Evolutionary conservation across 2,329 filamentous ascomycete species (phyloP).

Genomic region (Acarospora socialis): DNA sequence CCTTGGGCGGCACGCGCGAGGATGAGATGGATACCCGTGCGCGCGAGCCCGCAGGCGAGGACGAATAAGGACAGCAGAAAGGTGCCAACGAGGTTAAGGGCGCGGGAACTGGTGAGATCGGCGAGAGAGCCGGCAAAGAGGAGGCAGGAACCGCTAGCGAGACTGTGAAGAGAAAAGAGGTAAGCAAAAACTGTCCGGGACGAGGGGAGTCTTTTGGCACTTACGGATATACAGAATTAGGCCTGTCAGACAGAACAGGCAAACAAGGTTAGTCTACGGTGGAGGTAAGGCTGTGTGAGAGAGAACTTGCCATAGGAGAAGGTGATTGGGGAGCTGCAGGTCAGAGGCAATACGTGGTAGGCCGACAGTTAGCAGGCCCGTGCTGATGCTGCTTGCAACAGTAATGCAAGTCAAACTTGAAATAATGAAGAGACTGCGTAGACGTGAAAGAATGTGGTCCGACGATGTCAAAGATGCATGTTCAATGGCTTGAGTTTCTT

Average conservation of each 20-base stretch:
- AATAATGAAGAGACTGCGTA: slow-evolving; percentile 3
- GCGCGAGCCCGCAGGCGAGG: slow-evolving; percentile 26
- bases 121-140: slow-evolving; percentile 6
- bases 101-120: slow-evolving; percentile 5
- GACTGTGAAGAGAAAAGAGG: too few relatives aligned
- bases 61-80: slow-evolving; percentile 26
- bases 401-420: slow-evolving; percentile 1
- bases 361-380: slow-evolving; percentile 7
- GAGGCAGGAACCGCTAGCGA: slow-evolving; percentile 2
- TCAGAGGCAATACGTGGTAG: slow-evolving; percentile 8
- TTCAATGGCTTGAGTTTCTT: too few relatives aligned
- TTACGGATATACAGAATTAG: too few relatives aligned
- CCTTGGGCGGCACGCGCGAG: slow-evolving; percentile 31
- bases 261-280: too few relatives aligned
- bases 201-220: too few relatives aligned
- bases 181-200: too few relatives aligned
- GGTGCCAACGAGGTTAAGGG: slow-evolving; percentile 1
- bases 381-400: slow-evolving; percentile 6
- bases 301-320: too few relatives aligned
- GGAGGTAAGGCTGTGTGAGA: too few relatives aligned
- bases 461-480: too few relatives aligned
- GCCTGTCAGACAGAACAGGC: too few relatives aligned
- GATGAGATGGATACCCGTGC: slow-evolving; percentile 27
- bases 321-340: too few relatives aligned
- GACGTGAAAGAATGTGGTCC: too few relatives aligned